Base-by-base conservation (phyloP, 2,329 filamentous ascomycete species). In the Aspergillus floridensis region DNA sequence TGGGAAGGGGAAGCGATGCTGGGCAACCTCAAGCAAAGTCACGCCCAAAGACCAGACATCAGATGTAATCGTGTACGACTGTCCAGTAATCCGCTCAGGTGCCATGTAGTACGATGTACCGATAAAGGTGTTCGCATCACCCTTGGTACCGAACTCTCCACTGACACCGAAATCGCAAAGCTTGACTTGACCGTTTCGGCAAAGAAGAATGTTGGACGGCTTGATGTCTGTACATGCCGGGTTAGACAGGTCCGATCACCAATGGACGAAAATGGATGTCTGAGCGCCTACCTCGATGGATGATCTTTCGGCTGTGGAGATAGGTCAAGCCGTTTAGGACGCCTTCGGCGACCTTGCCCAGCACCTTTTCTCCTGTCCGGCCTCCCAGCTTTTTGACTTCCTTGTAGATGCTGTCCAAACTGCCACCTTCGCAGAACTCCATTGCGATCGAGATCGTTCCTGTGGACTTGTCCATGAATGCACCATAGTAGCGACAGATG, bases 71-170 rank as follows among this genome's bases (percentile, higher is more conserved):
- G 93, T 99, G 77, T 99, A 99, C 53, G 90, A 93, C 79, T 98
- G 92, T 59, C 95, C 95, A 1, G 95, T 97, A 74, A 99, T 99
- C 55, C 95, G 89, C 76, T 99, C 95, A 0, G 95, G 95, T 4
- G 95, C 95, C 95, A 99, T 99, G 81, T 99, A 99, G 75, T 98
- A 99, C 62, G 91, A 96, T 12, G 95, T 99, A 64, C 95, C 95
- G 72, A 99, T 99, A 72, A 99, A 99, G 0, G 95, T 99, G 75
- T 98, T 97, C 65, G 95, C 95, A 74, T 98, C 95, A 56, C 95
- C 95, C 77, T 99, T 98, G 53, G 95, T 99, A 65, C 95, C 96
- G 72, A 98, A 98, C 76, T 98, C 95, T 66, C 95, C 95, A 60
- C 91, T 96, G 51, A 99, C 95, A 68, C 95, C 95, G 74, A 99